Evolutionary conservation across 805 yeast genomes (phyloP).

Genomic region (Lipomyces yamanashiensis): DNA sequence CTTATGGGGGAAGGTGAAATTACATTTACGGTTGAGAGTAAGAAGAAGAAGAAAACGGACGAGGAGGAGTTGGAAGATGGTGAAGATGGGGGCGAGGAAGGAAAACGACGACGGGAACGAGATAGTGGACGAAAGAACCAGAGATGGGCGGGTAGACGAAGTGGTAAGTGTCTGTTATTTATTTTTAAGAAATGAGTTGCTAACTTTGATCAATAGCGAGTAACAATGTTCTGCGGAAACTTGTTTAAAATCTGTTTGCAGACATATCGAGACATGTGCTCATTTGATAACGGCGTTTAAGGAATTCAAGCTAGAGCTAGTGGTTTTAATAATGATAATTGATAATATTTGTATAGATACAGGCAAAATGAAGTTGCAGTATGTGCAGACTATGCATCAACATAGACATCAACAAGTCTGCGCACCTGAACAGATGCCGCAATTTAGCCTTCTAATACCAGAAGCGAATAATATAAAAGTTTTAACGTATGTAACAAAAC

Average conservation of each 20-base stretch:
- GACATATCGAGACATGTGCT: background rate
- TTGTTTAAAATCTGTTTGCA: background rate
- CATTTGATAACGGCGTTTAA: background rate
- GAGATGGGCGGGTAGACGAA: slow-evolving; percentile 31
- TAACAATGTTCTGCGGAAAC: slow-evolving; percentile 24
- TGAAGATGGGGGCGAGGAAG: slow-evolving; percentile 18
- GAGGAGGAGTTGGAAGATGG: slow-evolving; percentile 15
- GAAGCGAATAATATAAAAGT: too few relatives aligned
- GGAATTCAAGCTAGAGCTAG: background rate
- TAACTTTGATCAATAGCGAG: slow-evolving; percentile 17
- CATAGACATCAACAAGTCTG: too few relatives aligned
- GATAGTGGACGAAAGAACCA: slow-evolving; percentile 31
- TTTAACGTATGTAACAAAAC: too few relatives aligned
- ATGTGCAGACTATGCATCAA: too few relatives aligned
- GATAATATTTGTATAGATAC: too few relatives aligned
- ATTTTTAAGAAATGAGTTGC: background rate
- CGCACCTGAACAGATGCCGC: too few relatives aligned
- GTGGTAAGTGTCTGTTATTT: slow-evolving; percentile 25
- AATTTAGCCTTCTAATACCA: too few relatives aligned
- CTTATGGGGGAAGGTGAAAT: slow-evolving; percentile 35
- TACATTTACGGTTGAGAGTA: slow-evolving; percentile 28
- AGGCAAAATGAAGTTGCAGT: too few relatives aligned
- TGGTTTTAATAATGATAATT: too few relatives aligned
- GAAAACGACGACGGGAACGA: slow-evolving; percentile 20
- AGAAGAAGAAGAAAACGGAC: slow-evolving; percentile 18